Evolutionary conservation across 768 basidiomycete species (phyloP), one percentile per base, ranked within the genome.

Genomic region (Ephemerocybe angulata): DNA sequence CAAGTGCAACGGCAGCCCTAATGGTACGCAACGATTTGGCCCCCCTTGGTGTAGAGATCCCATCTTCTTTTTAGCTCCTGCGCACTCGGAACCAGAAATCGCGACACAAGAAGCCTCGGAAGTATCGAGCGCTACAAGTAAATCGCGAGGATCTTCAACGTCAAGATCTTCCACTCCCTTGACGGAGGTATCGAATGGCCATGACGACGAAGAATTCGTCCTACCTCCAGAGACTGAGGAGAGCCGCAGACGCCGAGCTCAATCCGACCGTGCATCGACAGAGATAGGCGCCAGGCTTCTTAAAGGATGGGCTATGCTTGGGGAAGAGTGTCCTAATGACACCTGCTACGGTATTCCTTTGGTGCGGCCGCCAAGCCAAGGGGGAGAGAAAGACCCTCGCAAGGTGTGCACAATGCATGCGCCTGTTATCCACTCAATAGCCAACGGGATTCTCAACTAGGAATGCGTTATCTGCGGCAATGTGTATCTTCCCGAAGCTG

Each of bases 291-390:
- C 81, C 58, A 80, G 84, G 24, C 74, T 94, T 56, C 70, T 94
- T 43, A 84, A 83, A 60, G 92, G 88, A 37, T 94, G 90, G 89
- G 84, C 92, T 0, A 90, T 94, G 88, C 76, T 94, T n/a, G 89
- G 79, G 22, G 90, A 93, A 33, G 90, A 92, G 70, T 94, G 93
- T 63, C 82, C 83, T 0, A 87, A 82, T 61, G 60, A 65, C 3
- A 66, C 70, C 22, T 94, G 93, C 64, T 86, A 83, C 68, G 90
- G 90, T 12, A 75, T 93, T 5, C 93, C 92, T n/a, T 81, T 94
- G 13, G 86, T 93, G 56, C 76, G 90, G 48, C 87, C 87, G 35
- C 88, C 90, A 19, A 88, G 81, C 65, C 60, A 73, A 15, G 80
- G 81, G 4, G 76, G 76, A 17, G 80, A 76, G 56, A 82, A 81